Evolutionary conservation across 768 basidiomycete genomes (phyloP), one percentile per base, ranked within the genome.

Genomic region (Tulasnella sp.): DNA sequence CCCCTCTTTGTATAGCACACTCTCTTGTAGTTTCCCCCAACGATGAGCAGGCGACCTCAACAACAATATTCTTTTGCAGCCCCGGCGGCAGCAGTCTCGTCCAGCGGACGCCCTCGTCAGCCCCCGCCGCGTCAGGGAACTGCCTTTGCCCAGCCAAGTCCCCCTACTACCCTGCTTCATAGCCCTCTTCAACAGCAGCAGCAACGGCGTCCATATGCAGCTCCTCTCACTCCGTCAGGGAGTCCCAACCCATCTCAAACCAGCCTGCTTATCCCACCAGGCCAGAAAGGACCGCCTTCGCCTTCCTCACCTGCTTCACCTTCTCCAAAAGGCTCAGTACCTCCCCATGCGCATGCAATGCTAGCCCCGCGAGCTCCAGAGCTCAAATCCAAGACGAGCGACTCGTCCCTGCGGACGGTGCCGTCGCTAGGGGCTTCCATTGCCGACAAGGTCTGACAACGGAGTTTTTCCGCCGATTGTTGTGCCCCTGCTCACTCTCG

Each of bases 191-290:
- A 67, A 32, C 75, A 75, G 57, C 48, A 57, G 51, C 48, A 51
- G 75, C 75, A 75, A 26, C 29, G 75, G 15, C 75, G 75, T 37
- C 75, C 75, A 20, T 75, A 51, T 37, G 26, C 57, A 35, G 75
- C 75, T 32, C 75, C 75, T 35, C 46, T 55, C 46, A 75, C 75
- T 61, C 75, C 75, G 26, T 55, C 51, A 1, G 75, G 46, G 5
- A 75, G 75, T 61, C 75, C 75, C 46, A 75, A 75, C 57, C 39
- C 48, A 32, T 75, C 75, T 15, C 57, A 51, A 39, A 55, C 75
- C 15, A 74, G 73, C 44, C 57, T 75, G 32, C 75, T 75, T 37
- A 32, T 75, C 39, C 75, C 75, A 10, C 44, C 51, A 46, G 35
- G 35, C 6, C 75, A 75, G 57, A 46, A 32, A 39, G 46, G 57